Base-by-base conservation (phyloP, 306 rosid species). In the Inga leiocalycina region DNA sequence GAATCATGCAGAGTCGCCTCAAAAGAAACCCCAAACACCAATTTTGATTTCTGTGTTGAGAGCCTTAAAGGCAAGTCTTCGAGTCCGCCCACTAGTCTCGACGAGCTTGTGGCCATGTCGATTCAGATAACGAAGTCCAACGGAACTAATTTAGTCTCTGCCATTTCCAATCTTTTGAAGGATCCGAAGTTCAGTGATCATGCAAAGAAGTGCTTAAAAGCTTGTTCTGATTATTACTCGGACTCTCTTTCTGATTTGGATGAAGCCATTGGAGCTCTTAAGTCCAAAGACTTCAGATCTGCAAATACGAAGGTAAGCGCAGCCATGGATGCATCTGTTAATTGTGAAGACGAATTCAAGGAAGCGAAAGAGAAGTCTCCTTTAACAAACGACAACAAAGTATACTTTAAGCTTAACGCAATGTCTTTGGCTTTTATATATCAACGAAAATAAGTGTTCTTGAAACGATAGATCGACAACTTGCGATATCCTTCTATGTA, bases 261-360 rank as follows among this genome's bases (percentile, higher is more conserved):
- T 12, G 84, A 87, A 7, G 89, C 97, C 4, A 3, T 72, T 8
- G 86, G 6, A 27, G 97, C 88, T 39, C 85, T 90, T 73, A 67
- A 75, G 76, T 80, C 76, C 8, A 80, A 61, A 62, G 87, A 88
- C 77, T 88, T 85, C 19, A 51, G 49, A 74, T 73, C 84, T 0
- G 91, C 85, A 24, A 1, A 0, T 37, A 43, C 44, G 11, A 43
- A 73, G 3, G 0, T 78, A 20, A 83, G 91, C 3, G 84, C 87
- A n/a, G 70, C 91, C 44, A 16, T 92, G 91, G 93, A 89, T 80
- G 78, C 83, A 16, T 71, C 94, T 1, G 54, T 24, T 39, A 88
- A 90, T 1, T 91, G 97, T 84, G 93, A 91, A 75, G 95, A 94
- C 41, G 93, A 90, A 3, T 94, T 92, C 79, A 79, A 76, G 75